Evolutionary conservation across 176 grass and related monocot genomes (phyloP).

Genomic region (Alopecurus myosuroides): DNA sequence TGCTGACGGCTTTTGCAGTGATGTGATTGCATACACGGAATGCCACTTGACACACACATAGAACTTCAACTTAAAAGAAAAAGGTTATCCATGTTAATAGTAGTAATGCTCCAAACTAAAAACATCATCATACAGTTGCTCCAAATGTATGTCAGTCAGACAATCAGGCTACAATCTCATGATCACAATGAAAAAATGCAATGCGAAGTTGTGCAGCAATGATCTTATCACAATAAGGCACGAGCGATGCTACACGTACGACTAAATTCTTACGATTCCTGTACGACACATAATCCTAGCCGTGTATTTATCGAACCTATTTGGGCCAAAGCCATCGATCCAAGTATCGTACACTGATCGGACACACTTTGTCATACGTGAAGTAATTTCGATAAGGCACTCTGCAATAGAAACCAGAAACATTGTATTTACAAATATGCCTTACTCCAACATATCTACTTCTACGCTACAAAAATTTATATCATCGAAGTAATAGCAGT

Average conservation of each 20-base stretch:
- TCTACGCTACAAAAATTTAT: constrained; percentile 34
- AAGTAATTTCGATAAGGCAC: no score
- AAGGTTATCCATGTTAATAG: not conserved
- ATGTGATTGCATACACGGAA: not conserved
- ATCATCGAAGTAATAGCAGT: constrained; percentile 2
- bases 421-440: constrained; percentile 30
- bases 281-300: no score
- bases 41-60: not conserved
- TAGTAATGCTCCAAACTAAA: not conserved
- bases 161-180: not conserved
- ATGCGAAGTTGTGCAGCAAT: not conserved
- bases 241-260: no score
- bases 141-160: no score
- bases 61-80: not conserved
- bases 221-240: no score
- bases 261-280: no score
- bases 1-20: not conserved
- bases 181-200: not conserved
- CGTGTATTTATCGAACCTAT: no score
- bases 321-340: no score
- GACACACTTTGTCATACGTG: no score
- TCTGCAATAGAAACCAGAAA: constrained; percentile 8
- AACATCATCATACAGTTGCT: not conserved
- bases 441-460: constrained; percentile 20
- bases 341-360: no score